Evolutionary conservation across 441 rosid genomes (phyloP).

Genomic region (Metrosideros polymorpha): DNA sequence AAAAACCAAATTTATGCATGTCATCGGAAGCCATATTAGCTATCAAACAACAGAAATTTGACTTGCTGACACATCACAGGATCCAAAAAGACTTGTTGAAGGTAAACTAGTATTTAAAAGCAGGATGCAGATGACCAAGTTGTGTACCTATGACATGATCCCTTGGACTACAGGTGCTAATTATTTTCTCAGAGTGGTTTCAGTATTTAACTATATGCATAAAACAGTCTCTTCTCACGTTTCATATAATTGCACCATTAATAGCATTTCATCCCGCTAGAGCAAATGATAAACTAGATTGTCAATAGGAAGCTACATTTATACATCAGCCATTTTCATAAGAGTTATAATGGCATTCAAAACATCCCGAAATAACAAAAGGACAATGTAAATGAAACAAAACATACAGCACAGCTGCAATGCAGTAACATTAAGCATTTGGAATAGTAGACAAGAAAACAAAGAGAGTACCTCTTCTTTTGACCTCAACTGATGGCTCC

Average conservation of each 20-base stretch:
- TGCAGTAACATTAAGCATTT: not conserved
- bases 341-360: not conserved
- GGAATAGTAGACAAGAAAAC: not conserved
- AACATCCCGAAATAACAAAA: not conserved
- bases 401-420: not conserved
- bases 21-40: not conserved
- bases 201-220: not conserved
- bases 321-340: not conserved
- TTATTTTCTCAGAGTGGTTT: not conserved
- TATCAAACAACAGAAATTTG: not conserved
- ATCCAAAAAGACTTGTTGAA: not conserved
- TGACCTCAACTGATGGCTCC: conserved; percentile 93
- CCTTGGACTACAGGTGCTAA: not conserved
- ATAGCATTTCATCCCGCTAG: not conserved
- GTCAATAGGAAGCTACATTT: not conserved
- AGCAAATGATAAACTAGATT: not conserved
- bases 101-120: not conserved
- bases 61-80: not conserved
- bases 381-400: not conserved
- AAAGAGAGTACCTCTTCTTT: conserved; percentile 52
- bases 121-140: not conserved
- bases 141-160: not conserved
- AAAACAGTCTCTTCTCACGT: not conserved
- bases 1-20: not conserved
- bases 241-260: not conserved